phyloP scores from a whole-genome alignment of 805 yeast species.

The Zygoascus bituminiphila region DNA sequence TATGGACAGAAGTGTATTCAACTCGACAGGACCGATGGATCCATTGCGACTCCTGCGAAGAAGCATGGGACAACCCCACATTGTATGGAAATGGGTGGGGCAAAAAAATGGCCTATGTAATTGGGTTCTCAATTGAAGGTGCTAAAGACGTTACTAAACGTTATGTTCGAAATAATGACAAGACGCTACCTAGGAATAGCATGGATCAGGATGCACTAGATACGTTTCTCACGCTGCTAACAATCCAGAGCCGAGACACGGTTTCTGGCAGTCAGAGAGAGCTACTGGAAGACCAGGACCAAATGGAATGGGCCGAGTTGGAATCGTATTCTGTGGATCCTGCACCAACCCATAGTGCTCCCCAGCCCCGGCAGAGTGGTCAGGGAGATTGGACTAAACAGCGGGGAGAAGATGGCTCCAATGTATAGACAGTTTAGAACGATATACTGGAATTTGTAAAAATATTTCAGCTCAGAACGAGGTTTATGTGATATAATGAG shows the following conservation, averaged over 20 bases:
- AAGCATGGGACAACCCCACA: slow-evolving; percentile 71
- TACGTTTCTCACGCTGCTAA: slow-evolving; percentile 32
- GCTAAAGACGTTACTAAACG: slow-evolving; percentile 61
- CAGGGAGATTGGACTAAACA: slow-evolving; percentile 62
- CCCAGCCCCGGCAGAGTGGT: slow-evolving; percentile 66
- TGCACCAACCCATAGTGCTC: slow-evolving; percentile 4
- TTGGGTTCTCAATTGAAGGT: slow-evolving; percentile 57
- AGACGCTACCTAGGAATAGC: slow-evolving; percentile 40
- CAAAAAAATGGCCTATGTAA: slow-evolving; percentile 80
- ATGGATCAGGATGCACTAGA: slow-evolving; percentile 36
- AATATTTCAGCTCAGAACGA: no score
- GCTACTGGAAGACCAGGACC: slow-evolving; percentile 32
- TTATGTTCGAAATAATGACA: slow-evolving; percentile 44
- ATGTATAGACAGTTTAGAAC: no score
- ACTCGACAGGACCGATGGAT: slow-evolving; percentile 58
- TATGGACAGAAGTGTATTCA: slow-evolving; percentile 89
- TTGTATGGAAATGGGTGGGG: slow-evolving; percentile 85
- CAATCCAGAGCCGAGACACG: slow-evolving; percentile 28
- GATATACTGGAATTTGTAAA: no score
- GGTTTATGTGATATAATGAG: no score
- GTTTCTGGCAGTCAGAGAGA: slow-evolving; percentile 33
- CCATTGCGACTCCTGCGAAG: slow-evolving; percentile 82
- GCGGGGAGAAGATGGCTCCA: slow-evolving; percentile 68
- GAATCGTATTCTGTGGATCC: slow-evolving; percentile 15
- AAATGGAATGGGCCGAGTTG: slow-evolving; percentile 21